Evolutionary conservation across 331 rosid genomes (phyloP).

Genomic region (Pyrus hybrid): DNA sequence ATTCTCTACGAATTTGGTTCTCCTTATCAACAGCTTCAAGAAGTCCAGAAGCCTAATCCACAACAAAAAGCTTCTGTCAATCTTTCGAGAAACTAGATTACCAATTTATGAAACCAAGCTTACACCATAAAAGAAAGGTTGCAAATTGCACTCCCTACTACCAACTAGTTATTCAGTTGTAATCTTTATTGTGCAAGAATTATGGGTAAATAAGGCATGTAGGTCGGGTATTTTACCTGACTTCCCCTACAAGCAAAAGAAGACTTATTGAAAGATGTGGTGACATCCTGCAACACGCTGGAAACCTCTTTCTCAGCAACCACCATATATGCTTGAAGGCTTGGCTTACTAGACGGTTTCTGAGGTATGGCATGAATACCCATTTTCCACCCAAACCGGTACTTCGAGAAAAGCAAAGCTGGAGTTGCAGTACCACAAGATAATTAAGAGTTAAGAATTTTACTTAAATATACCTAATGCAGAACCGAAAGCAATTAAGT

Average conservation of each 20-base stretch:
- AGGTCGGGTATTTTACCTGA: constrained; percentile 49
- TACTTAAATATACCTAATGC: not conserved
- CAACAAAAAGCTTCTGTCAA: constrained; percentile 17
- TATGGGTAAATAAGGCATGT: not conserved
- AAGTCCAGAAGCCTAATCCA: constrained; percentile 62
- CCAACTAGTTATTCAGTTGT: constrained; percentile 2
- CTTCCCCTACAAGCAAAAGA: constrained; percentile 45
- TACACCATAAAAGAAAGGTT: not conserved
- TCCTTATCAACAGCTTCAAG: constrained; percentile 67
- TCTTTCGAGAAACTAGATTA: constrained; percentile 6
- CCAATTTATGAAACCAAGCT: not conserved
- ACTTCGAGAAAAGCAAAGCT: constrained; percentile 74
- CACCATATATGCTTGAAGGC: constrained; percentile 74
- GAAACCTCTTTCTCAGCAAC: constrained; percentile 72
- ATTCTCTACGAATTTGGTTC: constrained; percentile 59
- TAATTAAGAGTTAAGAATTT: not conserved
- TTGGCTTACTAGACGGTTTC: constrained; percentile 51
- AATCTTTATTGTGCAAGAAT: not conserved
- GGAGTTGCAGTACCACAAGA: constrained; percentile 7
- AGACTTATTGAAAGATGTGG: constrained; percentile 34
- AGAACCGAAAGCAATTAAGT: constrained; percentile 2
- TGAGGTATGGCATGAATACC: constrained; percentile 62
- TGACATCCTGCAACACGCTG: constrained; percentile 44
- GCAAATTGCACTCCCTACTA: not conserved
- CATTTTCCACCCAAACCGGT: constrained; percentile 91